Evolutionary conservation across 495 filamentous ascomycete genomes (phyloP), one percentile per base, ranked within the genome.

Genomic region (Lasiosphaeria hispida): DNA sequence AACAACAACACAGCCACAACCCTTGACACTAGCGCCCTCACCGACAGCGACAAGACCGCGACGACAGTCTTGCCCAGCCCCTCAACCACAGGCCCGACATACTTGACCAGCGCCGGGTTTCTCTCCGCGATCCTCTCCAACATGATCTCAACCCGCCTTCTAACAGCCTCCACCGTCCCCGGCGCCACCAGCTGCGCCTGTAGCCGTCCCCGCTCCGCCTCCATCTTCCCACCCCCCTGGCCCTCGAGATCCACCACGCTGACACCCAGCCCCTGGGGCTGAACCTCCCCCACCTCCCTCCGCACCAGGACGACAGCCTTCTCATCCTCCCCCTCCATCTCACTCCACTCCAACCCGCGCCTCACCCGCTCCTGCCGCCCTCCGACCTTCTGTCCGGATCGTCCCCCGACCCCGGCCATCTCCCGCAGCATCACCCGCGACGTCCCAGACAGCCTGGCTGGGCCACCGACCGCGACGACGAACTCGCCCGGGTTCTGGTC

Each of bases 401-500:
- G 38, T n/a, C 48, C 47, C 11, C 48, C 57, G 17, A 42, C 23
- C 13, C 51, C 14, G 9, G 51, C 50, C 33, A 55, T 40, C 33
- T 60, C 51, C 7, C 50, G 40, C 37, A 50, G 34, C 39, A 2
- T 9, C 18, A 53, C 43, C 18, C 23, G 23, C 23, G 23, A 30
- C 2, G 23, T 30, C 23, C 23, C 23, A 30, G 23, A 30, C 23
- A 30, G 23, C 23, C 5, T 30, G 23, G 23, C 23, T 30, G 23
- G 23, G 23, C 55, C 54, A 10, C 88, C 87, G 35, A 91, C 72
- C 18, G 80, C 77, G 10, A 91, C 78, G 0, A 81, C 83, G 54
- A 88, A 78, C 40, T 84, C 60, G 54, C 67, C 55, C 3, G 87
- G 88, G 47, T 70, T 80, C 4, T 67, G 65, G 65, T 83, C 83